phyloP scores from a whole-genome alignment of 345 rosid species.

The Hypericum androsaemum region DNA sequence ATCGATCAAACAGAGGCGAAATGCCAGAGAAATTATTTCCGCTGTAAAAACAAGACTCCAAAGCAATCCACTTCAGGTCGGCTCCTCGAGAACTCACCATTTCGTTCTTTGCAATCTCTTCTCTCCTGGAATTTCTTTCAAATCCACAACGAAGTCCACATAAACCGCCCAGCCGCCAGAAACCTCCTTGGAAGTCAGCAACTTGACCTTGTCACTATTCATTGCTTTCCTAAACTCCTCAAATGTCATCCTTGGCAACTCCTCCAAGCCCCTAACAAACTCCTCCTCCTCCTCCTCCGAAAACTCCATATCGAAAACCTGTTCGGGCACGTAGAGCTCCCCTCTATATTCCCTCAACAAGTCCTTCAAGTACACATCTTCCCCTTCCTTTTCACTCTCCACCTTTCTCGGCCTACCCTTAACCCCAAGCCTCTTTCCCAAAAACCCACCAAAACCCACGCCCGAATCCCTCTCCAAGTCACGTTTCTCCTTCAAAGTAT shows the following conservation, averaged over 20 bases:
- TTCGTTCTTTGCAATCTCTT: slow-evolving; percentile 78
- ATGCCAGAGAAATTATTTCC: not conserved
- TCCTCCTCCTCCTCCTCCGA: slow-evolving; percentile 76
- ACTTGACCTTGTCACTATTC: slow-evolving; percentile 53
- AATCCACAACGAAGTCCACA: slow-evolving; percentile 62
- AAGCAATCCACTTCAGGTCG: slow-evolving; percentile 1
- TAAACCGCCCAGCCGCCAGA: slow-evolving; percentile 16
- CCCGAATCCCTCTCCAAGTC: slow-evolving; percentile 29
- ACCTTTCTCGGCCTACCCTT: slow-evolving; percentile 21
- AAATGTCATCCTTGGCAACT: slow-evolving; percentile 60
- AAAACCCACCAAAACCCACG: slow-evolving; percentile 29
- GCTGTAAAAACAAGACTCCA: slow-evolving; percentile 4
- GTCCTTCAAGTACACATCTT: slow-evolving; percentile 63
- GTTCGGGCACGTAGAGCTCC: slow-evolving; percentile 87
- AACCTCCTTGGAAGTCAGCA: slow-evolving; percentile 62
- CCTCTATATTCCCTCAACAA: slow-evolving; percentile 71
- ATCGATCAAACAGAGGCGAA: slow-evolving; percentile 4
- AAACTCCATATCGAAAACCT: slow-evolving; percentile 55
- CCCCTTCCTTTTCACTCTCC: slow-evolving; percentile 18
- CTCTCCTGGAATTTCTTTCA: slow-evolving; percentile 78
- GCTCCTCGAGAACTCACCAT: slow-evolving; percentile 49
- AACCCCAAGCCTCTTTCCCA: slow-evolving; percentile 35
- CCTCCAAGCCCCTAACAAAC: slow-evolving; percentile 48
- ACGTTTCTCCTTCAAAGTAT: slow-evolving; percentile 52
- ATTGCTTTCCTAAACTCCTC: slow-evolving; percentile 62